Evolutionary conservation across 73 alveolate genomes (phyloP).

Genomic region (Breviolum minutum): DNA sequence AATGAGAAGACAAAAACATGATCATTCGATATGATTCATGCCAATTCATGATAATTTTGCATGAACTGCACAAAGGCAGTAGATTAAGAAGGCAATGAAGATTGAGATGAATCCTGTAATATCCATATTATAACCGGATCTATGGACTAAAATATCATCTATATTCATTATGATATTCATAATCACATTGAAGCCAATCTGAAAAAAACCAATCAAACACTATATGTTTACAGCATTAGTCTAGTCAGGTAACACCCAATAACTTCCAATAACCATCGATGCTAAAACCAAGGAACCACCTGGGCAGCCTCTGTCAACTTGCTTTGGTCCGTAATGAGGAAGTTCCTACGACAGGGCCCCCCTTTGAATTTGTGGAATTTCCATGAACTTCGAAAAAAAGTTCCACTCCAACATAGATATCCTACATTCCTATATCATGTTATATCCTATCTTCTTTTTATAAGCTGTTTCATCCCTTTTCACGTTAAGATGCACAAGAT

Average conservation of each 20-base stretch:
- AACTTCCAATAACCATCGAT: no score
- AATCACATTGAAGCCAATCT: not conserved
- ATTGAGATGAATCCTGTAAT: no score
- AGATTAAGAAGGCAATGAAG: no score
- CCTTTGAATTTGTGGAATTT: no score
- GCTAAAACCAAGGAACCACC: not conserved
- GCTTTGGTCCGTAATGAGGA: slow-evolving; percentile 49
- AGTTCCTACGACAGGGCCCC: slow-evolving; percentile 2
- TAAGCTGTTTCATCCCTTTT: no score
- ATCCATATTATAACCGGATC: no score
- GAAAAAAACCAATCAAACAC: no score
- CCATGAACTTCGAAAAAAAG: no score
- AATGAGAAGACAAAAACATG: not conserved
- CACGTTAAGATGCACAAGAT: not conserved
- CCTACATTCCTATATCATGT: not conserved
- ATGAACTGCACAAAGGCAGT: no score
- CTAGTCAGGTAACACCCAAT: no score
- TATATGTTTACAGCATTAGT: no score
- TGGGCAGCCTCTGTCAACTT: slow-evolving; percentile 59
- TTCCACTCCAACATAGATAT: not conserved
- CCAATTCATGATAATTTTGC: not conserved
- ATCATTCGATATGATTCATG: not conserved
- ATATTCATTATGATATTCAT: not conserved
- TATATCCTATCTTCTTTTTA: not conserved
- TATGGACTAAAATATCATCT: no score